A percentile compares a stretch with the other conserved stretches of the same genome.
Conservation (phyloP, 1,284 basidiomycete species). For the Dichomitus squalens region DNA sequence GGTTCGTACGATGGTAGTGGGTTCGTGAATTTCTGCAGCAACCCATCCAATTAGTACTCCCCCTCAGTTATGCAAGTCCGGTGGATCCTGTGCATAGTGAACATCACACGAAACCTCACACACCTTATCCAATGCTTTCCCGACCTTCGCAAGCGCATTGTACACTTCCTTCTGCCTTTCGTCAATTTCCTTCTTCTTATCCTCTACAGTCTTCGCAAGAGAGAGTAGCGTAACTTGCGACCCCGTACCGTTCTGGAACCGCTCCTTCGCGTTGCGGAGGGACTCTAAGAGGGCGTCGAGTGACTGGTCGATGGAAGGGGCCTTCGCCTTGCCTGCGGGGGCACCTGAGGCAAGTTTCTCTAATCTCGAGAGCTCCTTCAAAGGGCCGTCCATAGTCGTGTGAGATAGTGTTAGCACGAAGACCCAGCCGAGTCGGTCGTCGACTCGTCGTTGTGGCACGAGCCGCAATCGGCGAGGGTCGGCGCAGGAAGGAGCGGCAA, state of each 20-base stretch:
- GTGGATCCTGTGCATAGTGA: too few relatives aligned
- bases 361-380: constrained; percentile 76
- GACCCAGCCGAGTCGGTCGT: neutral
- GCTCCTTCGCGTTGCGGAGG: constrained; percentile 60
- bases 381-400: constrained; percentile 60
- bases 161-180: constrained; percentile 89
- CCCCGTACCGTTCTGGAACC: constrained; percentile 54
- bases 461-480: too few relatives aligned
- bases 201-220: constrained; percentile 63
- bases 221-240: constrained; percentile 55
- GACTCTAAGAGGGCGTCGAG: constrained; percentile 69
- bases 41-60: neutral
- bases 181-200: constrained; percentile 82
- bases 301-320: constrained; percentile 60
- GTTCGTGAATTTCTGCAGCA: constrained; percentile 66
- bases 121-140: constrained; percentile 90
- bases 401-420: neutral
- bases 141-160: constrained; percentile 71
- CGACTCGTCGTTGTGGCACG: neutral
- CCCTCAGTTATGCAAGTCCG: too few relatives aligned
- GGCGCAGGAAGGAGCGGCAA: neutral
- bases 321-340: constrained; percentile 50
- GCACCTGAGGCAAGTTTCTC: constrained; percentile 57
- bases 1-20: constrained; percentile 67
- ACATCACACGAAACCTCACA: constrained; percentile 8